A percentile compares a stretch with the other conserved stretches of the same genome.
Conservation (phyloP, 2,329 filamentous ascomycete genomes). For the Didymella exigua region DNA sequence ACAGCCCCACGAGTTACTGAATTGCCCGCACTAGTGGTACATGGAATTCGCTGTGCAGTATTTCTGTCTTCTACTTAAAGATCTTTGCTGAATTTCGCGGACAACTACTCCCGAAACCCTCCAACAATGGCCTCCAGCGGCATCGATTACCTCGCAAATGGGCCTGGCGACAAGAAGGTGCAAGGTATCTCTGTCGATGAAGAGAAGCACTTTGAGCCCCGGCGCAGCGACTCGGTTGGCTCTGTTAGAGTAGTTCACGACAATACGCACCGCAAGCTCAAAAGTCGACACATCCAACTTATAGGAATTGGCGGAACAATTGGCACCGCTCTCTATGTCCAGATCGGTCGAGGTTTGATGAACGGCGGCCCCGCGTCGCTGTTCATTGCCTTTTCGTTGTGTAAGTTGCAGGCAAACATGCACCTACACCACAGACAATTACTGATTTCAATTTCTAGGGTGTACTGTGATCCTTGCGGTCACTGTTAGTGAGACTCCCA, state of each 20-base stretch:
- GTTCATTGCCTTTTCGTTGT: slow-evolving; percentile 55
- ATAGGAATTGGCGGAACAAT: slow-evolving; percentile 56
- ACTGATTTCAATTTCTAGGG: slow-evolving; percentile 31
- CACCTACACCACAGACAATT: not conserved
- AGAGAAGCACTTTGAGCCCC: slow-evolving; percentile 37
- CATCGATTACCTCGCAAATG: slow-evolving; percentile 34
- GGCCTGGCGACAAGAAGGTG: slow-evolving; percentile 15
- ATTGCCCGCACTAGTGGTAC: slow-evolving; percentile 18
- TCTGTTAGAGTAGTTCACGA: slow-evolving; percentile 44
- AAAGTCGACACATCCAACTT: slow-evolving; percentile 55
- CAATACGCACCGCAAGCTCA: slow-evolving; percentile 53
- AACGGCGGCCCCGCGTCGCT: slow-evolving; percentile 55
- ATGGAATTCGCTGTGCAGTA: slow-evolving; percentile 44
- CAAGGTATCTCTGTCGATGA: slow-evolving; percentile 24
- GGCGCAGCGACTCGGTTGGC: slow-evolving; percentile 31
- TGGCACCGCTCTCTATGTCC: slow-evolving; percentile 56
- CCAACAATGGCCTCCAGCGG: slow-evolving; percentile 44
- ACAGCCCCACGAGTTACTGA: slow-evolving; percentile 11
- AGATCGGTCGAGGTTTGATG: slow-evolving; percentile 54
- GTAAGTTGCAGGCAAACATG: slow-evolving; percentile 32
- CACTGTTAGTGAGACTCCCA: slow-evolving; percentile 46
- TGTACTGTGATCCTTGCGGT: slow-evolving; percentile 51
- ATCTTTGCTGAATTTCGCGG: slow-evolving; percentile 31
- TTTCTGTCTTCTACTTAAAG: slow-evolving; percentile 45
- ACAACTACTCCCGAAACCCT: slow-evolving; percentile 2